phyloP scores from a whole-genome alignment of 305 asterid genomes.

The Solanum hybrid region DNA sequence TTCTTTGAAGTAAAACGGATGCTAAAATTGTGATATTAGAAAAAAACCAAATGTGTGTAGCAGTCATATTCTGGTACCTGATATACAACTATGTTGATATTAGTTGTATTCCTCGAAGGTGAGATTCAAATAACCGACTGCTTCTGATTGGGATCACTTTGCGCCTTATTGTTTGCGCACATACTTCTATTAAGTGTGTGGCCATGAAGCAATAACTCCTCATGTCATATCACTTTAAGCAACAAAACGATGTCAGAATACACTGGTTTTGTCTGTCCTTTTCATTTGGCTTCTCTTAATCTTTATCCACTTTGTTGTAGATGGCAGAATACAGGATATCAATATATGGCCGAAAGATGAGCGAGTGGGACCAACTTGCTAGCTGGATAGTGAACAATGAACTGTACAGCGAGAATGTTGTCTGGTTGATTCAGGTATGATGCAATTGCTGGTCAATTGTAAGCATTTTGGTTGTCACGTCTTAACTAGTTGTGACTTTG shows the following conservation, averaged over 20 bases:
- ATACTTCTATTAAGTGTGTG: background rate
- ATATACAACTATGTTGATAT: background rate
- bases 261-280: background rate
- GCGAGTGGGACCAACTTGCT: conserved; percentile 96
- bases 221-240: background rate
- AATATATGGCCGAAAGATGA: conserved; percentile 88
- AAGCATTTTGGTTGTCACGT: background rate
- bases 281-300: background rate
- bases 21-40: background rate
- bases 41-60: background rate
- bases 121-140: background rate
- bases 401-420: conserved; percentile 84
- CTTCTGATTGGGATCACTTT: background rate
- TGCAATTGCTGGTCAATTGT: background rate
- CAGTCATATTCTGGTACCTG: background rate
- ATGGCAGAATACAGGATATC: conserved; percentile 94
- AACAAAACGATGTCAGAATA: background rate
- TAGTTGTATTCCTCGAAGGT: background rate
- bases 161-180: background rate
- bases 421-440: conserved; percentile 95
- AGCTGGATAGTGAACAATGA: conserved; percentile 96
- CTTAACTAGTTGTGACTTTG: background rate
- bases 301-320: conserved; percentile 34
- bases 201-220: background rate
- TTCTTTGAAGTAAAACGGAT: background rate